Conservation (phyloP, 2,329 filamentous ascomycete genomes). For the Fusarium sp. region DNA sequence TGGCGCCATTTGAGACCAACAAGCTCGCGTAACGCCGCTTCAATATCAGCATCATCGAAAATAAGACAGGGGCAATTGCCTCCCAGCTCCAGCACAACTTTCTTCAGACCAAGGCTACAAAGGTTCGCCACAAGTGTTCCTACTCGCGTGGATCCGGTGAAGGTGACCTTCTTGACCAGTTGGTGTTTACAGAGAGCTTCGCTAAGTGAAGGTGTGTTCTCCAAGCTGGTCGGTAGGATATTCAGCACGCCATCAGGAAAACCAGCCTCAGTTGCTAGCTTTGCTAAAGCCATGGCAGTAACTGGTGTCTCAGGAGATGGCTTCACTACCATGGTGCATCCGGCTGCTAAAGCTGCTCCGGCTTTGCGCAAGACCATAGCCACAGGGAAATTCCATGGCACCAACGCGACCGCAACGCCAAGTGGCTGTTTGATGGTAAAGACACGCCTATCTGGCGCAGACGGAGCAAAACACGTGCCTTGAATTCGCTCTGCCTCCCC, state of each 20-base stretch:
- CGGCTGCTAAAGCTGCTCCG: constrained; percentile 74
- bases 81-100: constrained; percentile 77
- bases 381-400: constrained; percentile 72
- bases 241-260: constrained; percentile 81
- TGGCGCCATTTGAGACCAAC: constrained; percentile 72
- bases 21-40: constrained; percentile 10
- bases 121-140: constrained; percentile 75
- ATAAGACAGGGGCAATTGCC: constrained; percentile 79
- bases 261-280: constrained; percentile 79
- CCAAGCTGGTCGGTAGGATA: constrained; percentile 61
- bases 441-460: constrained; percentile 63
- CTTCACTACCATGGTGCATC: constrained; percentile 83
- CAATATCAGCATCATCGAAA: constrained; percentile 74
- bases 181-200: constrained; percentile 64
- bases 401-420: constrained; percentile 55
- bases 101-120: constrained; percentile 76
- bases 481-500: constrained; percentile 60
- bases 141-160: constrained; percentile 80
- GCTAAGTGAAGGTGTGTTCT: constrained; percentile 60
- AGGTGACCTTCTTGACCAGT: constrained; percentile 76
- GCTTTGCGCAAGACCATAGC: constrained; percentile 66
- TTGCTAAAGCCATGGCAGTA: constrained; percentile 77
- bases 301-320: constrained; percentile 82
- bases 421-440: constrained; percentile 76
- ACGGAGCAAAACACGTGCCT: constrained; percentile 72